A percentile compares a stretch with the other conserved stretches of the same genome.
Evolutionary conservation across 139 green algal species (phyloP).

Genomic region (Mychonastes homosphaera): DNA sequence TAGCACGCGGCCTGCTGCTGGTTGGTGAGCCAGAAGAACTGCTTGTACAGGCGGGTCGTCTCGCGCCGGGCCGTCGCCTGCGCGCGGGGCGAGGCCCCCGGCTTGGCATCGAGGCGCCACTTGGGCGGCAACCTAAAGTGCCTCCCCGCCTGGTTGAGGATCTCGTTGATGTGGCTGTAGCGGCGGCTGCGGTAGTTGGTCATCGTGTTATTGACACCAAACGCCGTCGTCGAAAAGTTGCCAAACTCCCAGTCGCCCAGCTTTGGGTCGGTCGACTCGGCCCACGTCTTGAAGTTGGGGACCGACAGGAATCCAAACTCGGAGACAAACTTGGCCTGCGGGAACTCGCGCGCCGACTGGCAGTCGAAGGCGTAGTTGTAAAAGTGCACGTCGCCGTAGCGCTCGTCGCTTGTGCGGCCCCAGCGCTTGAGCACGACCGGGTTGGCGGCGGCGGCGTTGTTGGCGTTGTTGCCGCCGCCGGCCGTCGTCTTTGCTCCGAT

Average conservation of each 20-base stretch:
- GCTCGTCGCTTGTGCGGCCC: constrained; percentile 10
- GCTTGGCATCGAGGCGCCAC: constrained; percentile 5
- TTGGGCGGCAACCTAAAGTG: constrained; percentile 15
- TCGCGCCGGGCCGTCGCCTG: neutral
- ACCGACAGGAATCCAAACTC: too few species aligned
- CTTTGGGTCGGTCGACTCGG: too few species aligned
- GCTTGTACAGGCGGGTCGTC: neutral
- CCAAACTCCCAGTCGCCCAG: too few species aligned
- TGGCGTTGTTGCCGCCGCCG: neutral
- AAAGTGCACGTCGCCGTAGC: constrained; percentile 63
- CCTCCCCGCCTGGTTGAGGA: constrained; percentile 1
- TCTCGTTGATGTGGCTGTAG: constrained; percentile 16
- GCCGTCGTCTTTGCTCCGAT: too few species aligned
- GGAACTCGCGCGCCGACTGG: constrained; percentile 22
- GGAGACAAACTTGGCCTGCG: constrained; percentile 10
- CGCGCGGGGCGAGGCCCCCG: too few species aligned
- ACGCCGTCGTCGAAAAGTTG: too few species aligned
- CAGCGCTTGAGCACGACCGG: constrained; percentile 41
- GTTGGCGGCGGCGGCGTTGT: neutral
- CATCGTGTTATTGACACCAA: too few species aligned
- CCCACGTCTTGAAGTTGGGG: too few species aligned
- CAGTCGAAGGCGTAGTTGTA: constrained; percentile 54
- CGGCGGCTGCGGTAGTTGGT: too few species aligned
- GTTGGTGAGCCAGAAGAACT: constrained; percentile 18
- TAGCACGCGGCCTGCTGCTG: constrained; percentile 42